These are phyloP conservation scores for Erodium texanum DNA, from an alignment of 441 rosid genomes.

Conservation along the genomic window DNA sequence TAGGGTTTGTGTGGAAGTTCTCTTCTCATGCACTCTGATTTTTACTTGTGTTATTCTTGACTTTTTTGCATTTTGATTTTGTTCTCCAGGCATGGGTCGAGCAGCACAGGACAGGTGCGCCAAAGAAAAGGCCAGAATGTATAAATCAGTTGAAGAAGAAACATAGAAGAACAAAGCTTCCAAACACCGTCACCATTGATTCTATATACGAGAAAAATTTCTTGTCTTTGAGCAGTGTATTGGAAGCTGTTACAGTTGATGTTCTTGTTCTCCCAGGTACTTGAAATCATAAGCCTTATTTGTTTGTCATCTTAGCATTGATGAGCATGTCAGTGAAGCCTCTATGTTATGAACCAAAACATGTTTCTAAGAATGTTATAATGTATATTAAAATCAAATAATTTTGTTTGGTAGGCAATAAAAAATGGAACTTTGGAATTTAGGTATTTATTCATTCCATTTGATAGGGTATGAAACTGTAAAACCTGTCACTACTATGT, in stretches of 20 bases:
- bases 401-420: background rate
- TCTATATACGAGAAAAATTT: conserved; percentile 77
- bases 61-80: background rate
- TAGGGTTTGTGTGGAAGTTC: background rate
- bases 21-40: too few species aligned
- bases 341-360: background rate
- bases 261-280: conserved; percentile 72
- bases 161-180: conserved; percentile 58
- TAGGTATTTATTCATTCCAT: background rate
- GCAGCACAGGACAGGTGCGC: conserved; percentile 41
- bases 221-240: conserved; percentile 50
- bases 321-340: background rate
- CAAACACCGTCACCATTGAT: conserved; percentile 63
- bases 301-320: background rate
- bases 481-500: background rate
- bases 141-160: conserved; percentile 54
- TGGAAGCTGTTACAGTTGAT: conserved; percentile 70
- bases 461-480: background rate
- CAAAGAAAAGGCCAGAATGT: conserved; percentile 63
- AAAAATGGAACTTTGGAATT: background rate
- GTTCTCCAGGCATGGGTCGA: conserved; percentile 65
- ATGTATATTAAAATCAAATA: background rate
- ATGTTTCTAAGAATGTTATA: background rate
- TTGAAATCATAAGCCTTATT: background rate
- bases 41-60: conserved; percentile 5